Evolutionary conservation across 768 basidiomycete genomes (phyloP), one percentile per base, ranked within the genome.

Genomic region (Russula sp.): DNA sequence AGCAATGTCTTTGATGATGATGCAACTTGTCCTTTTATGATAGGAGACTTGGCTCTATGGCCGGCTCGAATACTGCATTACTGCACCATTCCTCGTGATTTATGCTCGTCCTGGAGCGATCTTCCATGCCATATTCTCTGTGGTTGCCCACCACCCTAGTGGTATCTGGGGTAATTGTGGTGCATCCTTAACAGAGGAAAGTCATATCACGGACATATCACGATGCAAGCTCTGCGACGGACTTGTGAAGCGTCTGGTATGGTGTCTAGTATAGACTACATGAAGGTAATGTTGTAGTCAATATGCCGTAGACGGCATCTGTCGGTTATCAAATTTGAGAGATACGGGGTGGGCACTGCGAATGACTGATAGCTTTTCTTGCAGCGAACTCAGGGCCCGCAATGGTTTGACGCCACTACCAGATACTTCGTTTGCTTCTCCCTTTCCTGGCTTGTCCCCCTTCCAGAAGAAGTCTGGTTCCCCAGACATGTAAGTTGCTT

Each of bases 41-140:
- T 91, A 87, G 88, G 86, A 90, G 70, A 85, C 90, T 16, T 88
- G 90, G 87, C 78, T 92, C 56, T 90, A 85, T 61, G 86, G 87
- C 13, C 88, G 84, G 86, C 65, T 87, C 39, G 74, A 73, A 18
- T 74, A 75, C 49, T 66, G 67, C 18, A 54, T 72, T 3, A 69
- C 69, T 22, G 83, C 86, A 1, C 83, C 83, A 0, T 86, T 94
- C 74, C 79, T 93, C 61, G 84, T 85, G 29, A 71, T 88, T 65
- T 93, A 91, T 69, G 90, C 87, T 29, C 81, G 86, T 32, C 87
- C 86, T 5, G 88, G 89, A 51, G 89, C 88, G 2, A 76, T 87
- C 13, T 86, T 85, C 69, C 88, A 92, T 69, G 73, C 89, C 70
- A 88, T 85, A 16, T 88, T 88, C 70, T 85, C 85, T n/a, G 81